Evolutionary conservation across 495 filamentous ascomycete species (phyloP).

Genomic region (Talaromyces borbonicus): DNA sequence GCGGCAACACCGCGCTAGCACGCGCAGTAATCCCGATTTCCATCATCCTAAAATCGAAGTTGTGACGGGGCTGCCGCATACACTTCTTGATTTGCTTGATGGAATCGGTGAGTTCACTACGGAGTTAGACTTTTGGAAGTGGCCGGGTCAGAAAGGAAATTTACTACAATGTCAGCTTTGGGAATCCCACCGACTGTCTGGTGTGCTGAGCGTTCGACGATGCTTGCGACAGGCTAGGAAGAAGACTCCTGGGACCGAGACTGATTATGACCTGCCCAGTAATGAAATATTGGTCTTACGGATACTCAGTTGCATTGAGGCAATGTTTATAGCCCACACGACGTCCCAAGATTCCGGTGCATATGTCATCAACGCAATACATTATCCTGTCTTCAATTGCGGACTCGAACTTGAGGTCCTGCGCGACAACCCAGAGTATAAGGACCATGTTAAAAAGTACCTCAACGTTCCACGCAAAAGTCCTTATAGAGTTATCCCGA

Average conservation of each 20-base stretch:
- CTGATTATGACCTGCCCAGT: constrained; percentile 10
- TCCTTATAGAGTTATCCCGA: constrained; percentile 7
- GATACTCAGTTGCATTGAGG: constrained; percentile 24
- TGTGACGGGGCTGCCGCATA: constrained; percentile 24
- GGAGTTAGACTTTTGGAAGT: constrained; percentile 27
- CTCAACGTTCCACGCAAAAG: neutral
- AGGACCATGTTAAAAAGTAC: constrained; percentile 12
- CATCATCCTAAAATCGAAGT: constrained; percentile 14
- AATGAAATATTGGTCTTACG: constrained; percentile 17
- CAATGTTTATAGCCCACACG: constrained; percentile 15
- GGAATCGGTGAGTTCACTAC: constrained; percentile 18
- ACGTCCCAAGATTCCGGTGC: constrained; percentile 14
- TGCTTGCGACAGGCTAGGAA: neutral
- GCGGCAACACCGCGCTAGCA: constrained; percentile 16
- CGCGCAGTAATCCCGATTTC: constrained; percentile 5
- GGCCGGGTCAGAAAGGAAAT: constrained; percentile 21
- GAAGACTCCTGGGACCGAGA: neutral
- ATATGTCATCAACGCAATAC: constrained; percentile 20
- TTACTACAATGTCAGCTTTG: constrained; percentile 26
- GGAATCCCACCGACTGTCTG: constrained; percentile 27
- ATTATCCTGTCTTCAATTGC: constrained; percentile 21
- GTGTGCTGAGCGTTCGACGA: constrained; percentile 18
- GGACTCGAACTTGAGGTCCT: constrained; percentile 19
- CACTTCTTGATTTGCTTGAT: constrained; percentile 23
- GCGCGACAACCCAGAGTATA: constrained; percentile 13